phyloP scores from a whole-genome alignment of 2,329 filamentous ascomycete genomes.

The Botrytis porri region DNA sequence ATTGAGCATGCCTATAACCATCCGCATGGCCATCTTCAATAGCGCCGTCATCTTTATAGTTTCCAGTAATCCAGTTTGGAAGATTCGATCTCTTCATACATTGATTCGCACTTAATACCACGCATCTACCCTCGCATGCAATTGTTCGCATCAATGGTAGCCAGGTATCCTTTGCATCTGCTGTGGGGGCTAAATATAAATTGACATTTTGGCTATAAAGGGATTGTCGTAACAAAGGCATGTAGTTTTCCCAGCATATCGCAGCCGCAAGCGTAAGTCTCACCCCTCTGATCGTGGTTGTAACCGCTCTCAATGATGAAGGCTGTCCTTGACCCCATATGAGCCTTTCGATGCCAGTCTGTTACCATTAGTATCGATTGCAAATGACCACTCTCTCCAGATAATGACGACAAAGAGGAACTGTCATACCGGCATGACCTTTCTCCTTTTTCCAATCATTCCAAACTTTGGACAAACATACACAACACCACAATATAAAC shows the following conservation, averaged over 20 bases:
- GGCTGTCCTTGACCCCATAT: conserved; percentile 87
- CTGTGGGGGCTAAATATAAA: conserved; percentile 85
- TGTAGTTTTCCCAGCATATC: conserved; percentile 97
- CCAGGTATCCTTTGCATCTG: conserved; percentile 83
- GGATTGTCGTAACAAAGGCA: conserved; percentile 80
- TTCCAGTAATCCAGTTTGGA: conserved; percentile 53
- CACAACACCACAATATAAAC: conserved; percentile 77
- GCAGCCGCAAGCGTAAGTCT: conserved; percentile 78
- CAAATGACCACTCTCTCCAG: not conserved
- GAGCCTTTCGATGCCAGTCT: conserved; percentile 75
- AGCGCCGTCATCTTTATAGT: conserved; percentile 17
- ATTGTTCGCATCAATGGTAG: conserved; percentile 76
- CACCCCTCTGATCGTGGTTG: conserved; percentile 74
- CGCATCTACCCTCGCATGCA: conserved; percentile 76
- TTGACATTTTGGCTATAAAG: conserved; percentile 91
- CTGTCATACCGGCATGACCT: conserved; percentile 76
- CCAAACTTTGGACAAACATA: conserved; percentile 77
- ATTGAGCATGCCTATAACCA: not conserved
- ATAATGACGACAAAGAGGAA: not conserved
- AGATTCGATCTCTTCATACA: conserved; percentile 61
- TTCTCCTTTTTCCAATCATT: conserved; percentile 78
- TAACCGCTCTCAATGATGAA: conserved; percentile 73
- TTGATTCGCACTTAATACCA: conserved; percentile 85
- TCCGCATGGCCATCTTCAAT: conserved; percentile 12
- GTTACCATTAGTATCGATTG: conserved; percentile 16